phyloP scores from a whole-genome alignment of 2,329 filamentous ascomycete genomes.

The Sphaceloma murrayae region DNA sequence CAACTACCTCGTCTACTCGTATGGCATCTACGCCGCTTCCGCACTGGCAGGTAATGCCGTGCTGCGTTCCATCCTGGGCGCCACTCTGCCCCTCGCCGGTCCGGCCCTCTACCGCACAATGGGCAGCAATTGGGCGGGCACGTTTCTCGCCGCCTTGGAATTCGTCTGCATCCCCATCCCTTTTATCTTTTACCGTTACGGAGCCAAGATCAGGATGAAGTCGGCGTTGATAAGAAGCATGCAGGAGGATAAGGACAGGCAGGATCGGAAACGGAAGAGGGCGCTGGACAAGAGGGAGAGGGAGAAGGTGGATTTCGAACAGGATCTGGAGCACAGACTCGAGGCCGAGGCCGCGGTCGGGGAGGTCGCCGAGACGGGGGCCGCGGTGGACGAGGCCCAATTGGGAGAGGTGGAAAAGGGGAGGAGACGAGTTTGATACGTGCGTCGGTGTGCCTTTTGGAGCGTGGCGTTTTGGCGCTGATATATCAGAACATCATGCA shows the following conservation, averaged over 20 bases:
- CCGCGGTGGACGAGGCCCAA: slow-evolving; percentile 26
- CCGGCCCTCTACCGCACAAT: slow-evolving; percentile 60
- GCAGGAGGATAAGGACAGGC: slow-evolving; percentile 38
- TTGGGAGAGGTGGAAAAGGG: slow-evolving; percentile 22
- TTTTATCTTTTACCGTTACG: slow-evolving; percentile 62
- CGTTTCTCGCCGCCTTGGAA: slow-evolving; percentile 63
- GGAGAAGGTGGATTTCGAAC: slow-evolving; percentile 31
- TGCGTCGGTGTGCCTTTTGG: too few species aligned
- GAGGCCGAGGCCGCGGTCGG: slow-evolving; percentile 29
- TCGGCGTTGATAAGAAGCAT: slow-evolving; percentile 44
- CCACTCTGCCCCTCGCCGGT: slow-evolving; percentile 65
- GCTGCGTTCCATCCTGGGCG: slow-evolving; percentile 62
- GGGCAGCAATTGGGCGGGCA: slow-evolving; percentile 69
- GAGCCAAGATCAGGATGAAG: slow-evolving; percentile 47
- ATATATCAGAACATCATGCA: too few species aligned
- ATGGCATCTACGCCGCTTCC: slow-evolving; percentile 72
- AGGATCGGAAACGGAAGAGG: slow-evolving; percentile 35
- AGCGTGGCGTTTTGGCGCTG: too few species aligned
- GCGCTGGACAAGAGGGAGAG: slow-evolving; percentile 26
- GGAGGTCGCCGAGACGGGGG: slow-evolving; percentile 34
- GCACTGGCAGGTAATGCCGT: slow-evolving; percentile 74
- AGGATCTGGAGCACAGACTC: slow-evolving; percentile 20
- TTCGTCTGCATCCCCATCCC: slow-evolving; percentile 69
- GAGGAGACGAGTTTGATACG: too few species aligned
- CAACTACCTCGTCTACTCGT: slow-evolving; percentile 70